Conservation (phyloP, 2,329 filamentous ascomycete genomes). For the Epichloe sylvatica region DNA sequence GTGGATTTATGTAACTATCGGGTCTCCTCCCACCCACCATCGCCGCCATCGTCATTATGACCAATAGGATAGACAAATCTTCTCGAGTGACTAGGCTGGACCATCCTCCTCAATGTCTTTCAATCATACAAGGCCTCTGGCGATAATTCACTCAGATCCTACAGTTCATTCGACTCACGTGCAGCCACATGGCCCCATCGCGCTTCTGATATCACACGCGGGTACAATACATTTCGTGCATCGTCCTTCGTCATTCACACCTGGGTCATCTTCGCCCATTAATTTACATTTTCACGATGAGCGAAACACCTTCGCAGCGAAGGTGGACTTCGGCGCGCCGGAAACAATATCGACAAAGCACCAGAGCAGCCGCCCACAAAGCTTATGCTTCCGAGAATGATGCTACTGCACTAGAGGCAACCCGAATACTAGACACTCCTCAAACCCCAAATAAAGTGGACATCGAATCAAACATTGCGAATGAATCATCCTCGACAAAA, state of each 20-base stretch:
- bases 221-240: background rate
- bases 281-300: background rate
- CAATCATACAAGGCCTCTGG: background rate
- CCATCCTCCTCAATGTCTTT: background rate
- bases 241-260: background rate
- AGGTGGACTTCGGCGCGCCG: conserved; percentile 22
- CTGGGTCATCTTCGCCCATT: background rate
- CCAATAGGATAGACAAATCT: background rate
- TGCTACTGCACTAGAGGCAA: conserved; percentile 16
- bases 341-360: conserved; percentile 27
- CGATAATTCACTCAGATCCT: background rate
- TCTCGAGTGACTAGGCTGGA: background rate
- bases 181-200: background rate
- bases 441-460: conserved; percentile 34
- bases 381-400: conserved; percentile 49
- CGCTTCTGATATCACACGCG: background rate
- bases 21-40: background rate
- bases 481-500: conserved; percentile 12
- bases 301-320: conserved; percentile 4
- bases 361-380: conserved; percentile 30
- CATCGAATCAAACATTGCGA: conserved; percentile 21
- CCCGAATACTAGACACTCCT: conserved; percentile 21
- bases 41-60: background rate
- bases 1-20: conserved; percentile 4
- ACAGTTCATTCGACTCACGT: background rate